A percentile compares a stretch with the other conserved stretches of the same genome.
These are phyloP conservation scores for Polygonum maritimum DNA, from an alignment of 148 eudicot genomes.

Conservation along the genomic window DNA sequence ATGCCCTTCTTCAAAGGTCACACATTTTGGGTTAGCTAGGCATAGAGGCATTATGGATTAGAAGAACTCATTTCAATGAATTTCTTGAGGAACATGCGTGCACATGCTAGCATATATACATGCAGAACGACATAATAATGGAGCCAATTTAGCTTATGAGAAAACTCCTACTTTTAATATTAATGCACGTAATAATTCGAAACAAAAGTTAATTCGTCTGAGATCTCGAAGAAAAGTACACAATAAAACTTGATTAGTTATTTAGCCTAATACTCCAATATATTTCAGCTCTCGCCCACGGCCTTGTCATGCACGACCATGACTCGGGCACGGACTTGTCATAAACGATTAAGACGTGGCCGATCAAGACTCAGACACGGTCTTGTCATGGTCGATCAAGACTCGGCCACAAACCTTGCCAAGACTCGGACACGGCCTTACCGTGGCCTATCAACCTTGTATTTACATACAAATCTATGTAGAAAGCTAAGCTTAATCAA, in stretches of 20 bases:
- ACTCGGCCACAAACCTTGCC: too few relatives aligned
- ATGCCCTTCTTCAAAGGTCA: background rate
- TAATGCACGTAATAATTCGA: background rate
- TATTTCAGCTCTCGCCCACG: too few relatives aligned
- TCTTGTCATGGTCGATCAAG: too few relatives aligned
- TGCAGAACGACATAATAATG: constrained; percentile 7
- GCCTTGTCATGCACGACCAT: too few relatives aligned
- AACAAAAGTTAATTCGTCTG: background rate
- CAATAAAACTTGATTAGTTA: background rate
- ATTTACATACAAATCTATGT: too few relatives aligned
- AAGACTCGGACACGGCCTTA: too few relatives aligned
- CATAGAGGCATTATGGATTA: background rate
- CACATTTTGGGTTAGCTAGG: background rate
- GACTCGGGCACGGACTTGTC: too few relatives aligned
- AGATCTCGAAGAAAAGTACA: background rate
- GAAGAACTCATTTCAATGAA: background rate
- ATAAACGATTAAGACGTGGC: too few relatives aligned
- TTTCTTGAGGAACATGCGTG: constrained; percentile 3
- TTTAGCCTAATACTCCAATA: background rate
- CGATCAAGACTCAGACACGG: too few relatives aligned
- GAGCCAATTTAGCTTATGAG: background rate
- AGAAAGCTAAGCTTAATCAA: too few relatives aligned
- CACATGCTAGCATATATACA: background rate
- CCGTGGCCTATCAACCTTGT: too few relatives aligned
- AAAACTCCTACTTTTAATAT: background rate